Conservation (phyloP, 2,329 filamentous ascomycete genomes). For the Aspergillus hortae region DNA sequence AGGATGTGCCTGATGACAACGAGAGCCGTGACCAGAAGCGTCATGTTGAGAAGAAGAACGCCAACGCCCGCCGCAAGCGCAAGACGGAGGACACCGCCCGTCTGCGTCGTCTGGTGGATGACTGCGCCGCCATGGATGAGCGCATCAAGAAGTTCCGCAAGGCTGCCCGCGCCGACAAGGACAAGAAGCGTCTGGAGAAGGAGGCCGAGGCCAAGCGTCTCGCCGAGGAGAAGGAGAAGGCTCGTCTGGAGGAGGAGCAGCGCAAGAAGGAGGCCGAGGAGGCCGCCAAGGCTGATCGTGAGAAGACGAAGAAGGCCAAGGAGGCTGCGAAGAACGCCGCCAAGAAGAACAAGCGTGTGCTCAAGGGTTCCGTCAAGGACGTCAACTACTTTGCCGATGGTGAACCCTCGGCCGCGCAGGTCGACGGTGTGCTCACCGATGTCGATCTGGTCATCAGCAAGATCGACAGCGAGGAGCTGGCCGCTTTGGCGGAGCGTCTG, state of each 20-base stretch:
- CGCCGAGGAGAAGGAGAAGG: constrained; percentile 76
- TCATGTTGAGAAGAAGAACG: constrained; percentile 97
- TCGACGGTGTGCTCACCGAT: constrained; percentile 79
- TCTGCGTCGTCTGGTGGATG: constrained; percentile 84
- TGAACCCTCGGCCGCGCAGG: constrained; percentile 68
- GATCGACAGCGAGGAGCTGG: constrained; percentile 88
- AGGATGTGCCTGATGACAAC: constrained; percentile 98
- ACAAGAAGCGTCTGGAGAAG: constrained; percentile 86
- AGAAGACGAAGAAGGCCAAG: constrained; percentile 90
- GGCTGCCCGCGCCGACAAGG: constrained; percentile 87
- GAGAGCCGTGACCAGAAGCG: constrained; percentile 99
- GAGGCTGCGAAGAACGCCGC: constrained; percentile 97
- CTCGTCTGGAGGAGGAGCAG: constrained; percentile 79
- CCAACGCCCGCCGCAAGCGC: constrained; percentile 96
- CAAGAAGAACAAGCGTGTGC: constrained; percentile 99
- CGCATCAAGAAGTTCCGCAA: constrained; percentile 97
- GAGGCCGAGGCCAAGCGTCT: constrained; percentile 88
- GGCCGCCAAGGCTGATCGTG: constrained; percentile 77
- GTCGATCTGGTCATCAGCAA: constrained; percentile 84
- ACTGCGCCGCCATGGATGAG: constrained; percentile 78
- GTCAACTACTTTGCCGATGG: constrained; percentile 88
- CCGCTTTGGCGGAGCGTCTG: constrained; percentile 75
- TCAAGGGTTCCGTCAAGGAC: constrained; percentile 91
- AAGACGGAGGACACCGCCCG: constrained; percentile 97
- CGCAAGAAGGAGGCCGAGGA: constrained; percentile 80